Percentiles rank a stretch among this genome's conserved stretches.
phyloP scores from a whole-genome alignment of 2,329 filamentous ascomycete species.

The Ascochyta rabiei region DNA sequence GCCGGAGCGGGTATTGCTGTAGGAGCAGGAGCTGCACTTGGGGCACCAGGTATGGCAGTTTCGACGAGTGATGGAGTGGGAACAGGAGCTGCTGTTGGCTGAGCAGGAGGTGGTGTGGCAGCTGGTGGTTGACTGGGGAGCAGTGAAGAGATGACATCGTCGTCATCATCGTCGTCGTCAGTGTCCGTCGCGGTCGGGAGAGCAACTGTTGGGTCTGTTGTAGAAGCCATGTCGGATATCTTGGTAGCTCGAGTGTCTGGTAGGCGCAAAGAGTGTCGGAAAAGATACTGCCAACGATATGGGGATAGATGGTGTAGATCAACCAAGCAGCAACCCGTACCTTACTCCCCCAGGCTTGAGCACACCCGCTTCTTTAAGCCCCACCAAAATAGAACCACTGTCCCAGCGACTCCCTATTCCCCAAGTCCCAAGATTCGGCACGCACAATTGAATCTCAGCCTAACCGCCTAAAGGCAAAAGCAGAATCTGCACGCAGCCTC shows the following conservation, averaged over 20 bases:
- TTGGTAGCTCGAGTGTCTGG: no score
- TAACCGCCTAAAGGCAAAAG: neutral
- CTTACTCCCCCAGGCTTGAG: neutral
- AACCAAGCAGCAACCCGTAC: neutral
- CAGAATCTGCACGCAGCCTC: neutral
- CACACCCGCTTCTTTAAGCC: neutral
- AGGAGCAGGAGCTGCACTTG: neutral
- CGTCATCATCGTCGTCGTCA: conserved; percentile 22
- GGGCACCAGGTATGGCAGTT: neutral
- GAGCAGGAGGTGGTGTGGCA: conserved; percentile 2
- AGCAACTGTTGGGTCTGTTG: conserved; percentile 19
- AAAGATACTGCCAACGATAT: no score
- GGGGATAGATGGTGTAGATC: no score
- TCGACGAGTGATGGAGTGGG: neutral
- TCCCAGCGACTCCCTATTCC: neutral
- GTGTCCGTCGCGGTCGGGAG: conserved; percentile 14
- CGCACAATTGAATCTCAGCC: neutral
- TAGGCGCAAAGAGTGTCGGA: no score
- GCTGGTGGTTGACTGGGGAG: conserved; percentile 1
- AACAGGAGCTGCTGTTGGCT: conserved; percentile 1
- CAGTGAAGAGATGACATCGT: conserved; percentile 9
- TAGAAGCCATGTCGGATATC: conserved; percentile 9
- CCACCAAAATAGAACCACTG: neutral
- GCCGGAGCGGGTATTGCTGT: neutral
- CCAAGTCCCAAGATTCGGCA: neutral